Evolutionary conservation across 148 eudicot species (phyloP).

Genomic region (Rhododendron mucronatum): DNA sequence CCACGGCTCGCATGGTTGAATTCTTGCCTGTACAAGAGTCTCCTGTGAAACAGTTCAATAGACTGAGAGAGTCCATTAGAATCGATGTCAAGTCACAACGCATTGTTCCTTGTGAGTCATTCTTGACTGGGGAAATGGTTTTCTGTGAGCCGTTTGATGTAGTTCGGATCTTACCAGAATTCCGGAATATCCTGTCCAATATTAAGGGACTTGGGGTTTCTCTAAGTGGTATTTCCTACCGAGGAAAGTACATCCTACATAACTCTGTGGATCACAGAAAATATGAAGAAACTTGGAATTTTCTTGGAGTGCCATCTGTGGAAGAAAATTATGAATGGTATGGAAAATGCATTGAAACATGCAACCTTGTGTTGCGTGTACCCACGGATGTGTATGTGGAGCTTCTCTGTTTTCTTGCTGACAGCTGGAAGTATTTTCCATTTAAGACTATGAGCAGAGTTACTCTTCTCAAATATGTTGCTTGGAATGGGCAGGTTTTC

Average conservation of each 20-base stretch:
- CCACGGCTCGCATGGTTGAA: too few relatives aligned
- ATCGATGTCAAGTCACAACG: conserved; percentile 3
- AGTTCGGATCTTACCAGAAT: conserved; percentile 4
- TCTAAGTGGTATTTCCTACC: neutral
- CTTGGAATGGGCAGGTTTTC: neutral
- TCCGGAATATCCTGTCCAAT: conserved; percentile 1
- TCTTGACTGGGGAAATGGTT: conserved; percentile 8
- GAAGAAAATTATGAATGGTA: conserved; percentile 9
- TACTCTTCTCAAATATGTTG: conserved; percentile 5
- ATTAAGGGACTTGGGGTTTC: neutral
- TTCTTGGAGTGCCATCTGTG: conserved; percentile 9
- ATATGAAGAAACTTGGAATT: neutral
- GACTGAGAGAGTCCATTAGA: conserved; percentile 21
- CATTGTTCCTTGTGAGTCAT: conserved; percentile 37
- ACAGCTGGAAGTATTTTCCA: neutral
- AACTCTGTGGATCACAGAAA: neutral
- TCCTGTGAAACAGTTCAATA: conserved; percentile 25
- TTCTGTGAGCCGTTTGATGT: conserved; percentile 11
- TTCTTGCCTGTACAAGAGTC: conserved; percentile 22
- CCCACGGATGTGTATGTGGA: conserved; percentile 1
- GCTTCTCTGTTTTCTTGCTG: conserved; percentile 11
- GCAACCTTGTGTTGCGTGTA: conserved; percentile 3
- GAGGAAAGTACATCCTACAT: neutral
- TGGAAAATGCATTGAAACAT: conserved; percentile 12
- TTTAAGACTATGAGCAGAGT: neutral